Base-by-base conservation (phyloP, 2,329 filamentous ascomycete genomes). In the Daldinia sp. region DNA sequence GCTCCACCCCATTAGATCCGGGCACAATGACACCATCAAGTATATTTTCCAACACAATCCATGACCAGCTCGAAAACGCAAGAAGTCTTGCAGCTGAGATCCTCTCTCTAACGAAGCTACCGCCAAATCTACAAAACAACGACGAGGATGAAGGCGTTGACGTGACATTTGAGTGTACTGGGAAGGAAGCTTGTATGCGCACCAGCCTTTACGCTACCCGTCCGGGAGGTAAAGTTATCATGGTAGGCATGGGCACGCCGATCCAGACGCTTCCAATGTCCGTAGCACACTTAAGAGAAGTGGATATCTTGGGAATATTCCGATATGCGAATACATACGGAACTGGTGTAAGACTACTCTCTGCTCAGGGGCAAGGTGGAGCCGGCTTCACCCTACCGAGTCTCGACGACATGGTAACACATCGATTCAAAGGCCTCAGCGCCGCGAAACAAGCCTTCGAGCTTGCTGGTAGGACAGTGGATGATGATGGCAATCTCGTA, bases 161-260 rank as follows among this genome's bases (percentile, higher is more conserved):
- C 71, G 77, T 89, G 4, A 86, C 89, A 0, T 93, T 93, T 67
- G 90, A 93, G 76, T 93, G 90, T 73, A 93, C 90, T 0, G 90
- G 90, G 25, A 91, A 92, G 63, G 89, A 91, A 65, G 82, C 85
- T 0, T 92, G 90, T 74, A 88, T 92, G 78, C 90, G 92, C 73
- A 89, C 89, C 1, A 84, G 87, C n/a, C 85, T 93, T 17, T 93
- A 90, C 68, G 88, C 88, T 2, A 88, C 90, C 8, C 83, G 83
- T 60, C 83, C 90, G 0, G 91, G 90, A 23, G 90, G 90, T 15
- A 89, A 88, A 70, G 82, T 93, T 50, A 83, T 93, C 73, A 87
- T 93, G 78, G 89, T 93, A 11, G 91, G 90, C 48, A 93, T 93
- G 90, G 91, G 91, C 48, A 91, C 87, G 2, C 90, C 90, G 0